Conservation (phyloP, 108 stramenopile species). For the Nitzschia sp. region DNA sequence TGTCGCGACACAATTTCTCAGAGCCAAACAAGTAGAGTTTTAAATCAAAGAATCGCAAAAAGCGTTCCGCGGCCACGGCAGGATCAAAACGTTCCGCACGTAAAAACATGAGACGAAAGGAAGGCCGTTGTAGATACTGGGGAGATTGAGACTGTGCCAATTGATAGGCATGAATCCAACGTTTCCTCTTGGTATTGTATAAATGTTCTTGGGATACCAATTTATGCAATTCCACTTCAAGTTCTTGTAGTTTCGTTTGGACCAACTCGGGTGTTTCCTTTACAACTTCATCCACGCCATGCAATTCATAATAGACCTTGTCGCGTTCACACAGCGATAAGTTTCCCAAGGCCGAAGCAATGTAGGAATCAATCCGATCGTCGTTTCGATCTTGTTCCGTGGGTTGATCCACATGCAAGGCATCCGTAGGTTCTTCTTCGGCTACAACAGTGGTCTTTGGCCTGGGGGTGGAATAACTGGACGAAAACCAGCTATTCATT, state of each 20-base stretch:
- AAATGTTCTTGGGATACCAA: background rate
- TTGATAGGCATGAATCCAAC: too few relatives aligned
- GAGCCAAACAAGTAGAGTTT: constrained; percentile 25
- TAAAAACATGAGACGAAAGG: background rate
- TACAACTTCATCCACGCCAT: constrained; percentile 8
- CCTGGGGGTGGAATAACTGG: background rate
- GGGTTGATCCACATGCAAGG: background rate
- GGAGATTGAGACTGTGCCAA: background rate
- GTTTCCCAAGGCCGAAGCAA: constrained; percentile 6
- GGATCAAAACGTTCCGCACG: constrained; percentile 4
- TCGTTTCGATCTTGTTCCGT: background rate
- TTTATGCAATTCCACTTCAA: background rate
- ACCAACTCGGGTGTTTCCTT: constrained; percentile 13
- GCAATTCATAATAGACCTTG: constrained; percentile 18
- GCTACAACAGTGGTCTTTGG: background rate
- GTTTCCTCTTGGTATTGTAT: background rate
- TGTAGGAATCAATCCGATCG: background rate
- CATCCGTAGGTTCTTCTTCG: background rate
- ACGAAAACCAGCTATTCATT: background rate
- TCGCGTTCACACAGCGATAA: constrained; percentile 15
- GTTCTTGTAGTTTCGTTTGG: background rate
- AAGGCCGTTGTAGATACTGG: constrained; percentile 1
- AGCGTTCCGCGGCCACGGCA: background rate
- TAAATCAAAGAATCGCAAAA: constrained; percentile 17
- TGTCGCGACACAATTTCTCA: constrained; percentile 1